Evolutionary conservation across 495 filamentous ascomycete genomes (phyloP), one percentile per base, ranked within the genome.

Genomic region (Aspergillus sparsus): DNA sequence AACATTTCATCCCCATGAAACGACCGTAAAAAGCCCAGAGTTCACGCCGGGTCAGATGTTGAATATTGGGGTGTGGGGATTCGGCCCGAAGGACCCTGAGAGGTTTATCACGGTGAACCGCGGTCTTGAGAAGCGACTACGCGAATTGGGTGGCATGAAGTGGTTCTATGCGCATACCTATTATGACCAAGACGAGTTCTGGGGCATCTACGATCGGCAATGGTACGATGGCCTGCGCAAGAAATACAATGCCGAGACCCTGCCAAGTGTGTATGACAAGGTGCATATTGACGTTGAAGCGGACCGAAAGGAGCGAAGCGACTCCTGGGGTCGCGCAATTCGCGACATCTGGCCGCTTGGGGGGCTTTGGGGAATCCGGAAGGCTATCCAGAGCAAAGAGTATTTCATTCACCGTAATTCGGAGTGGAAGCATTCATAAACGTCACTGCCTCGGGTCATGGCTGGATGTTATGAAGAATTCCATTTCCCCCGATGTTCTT

Each of bases 121-220:
- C 5, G 79, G 79, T 13, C 71, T 93, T 7, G 90, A 93, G 70
- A 62, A 67, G 0, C 85, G 85, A 55, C 77, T 93, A 8, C 75
- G 72, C 11, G 82, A 83, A 55, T 77, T 93, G 3, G 83, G 86
- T 13, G 90, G 90, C 7, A 80, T 80, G 73, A 85, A 84, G 61
- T 84, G 81, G 78, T 71, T 86, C 6, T 85, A 85, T 66, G 81
- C 84, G 33, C 78, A 82, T 46, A 76, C 80, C 1, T 86, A 82
- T 66, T 83, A 82, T 53, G 70, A 68, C 6, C 77, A 85, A 60
- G 62, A 76, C 0, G 81, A 84, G 54, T 85, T 87, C 70, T 85
- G 82, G 82, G 44, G 53, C 2, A 76, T 81, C 27, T 84, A 83
- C 53, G 74, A 85, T 53, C 65, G 70, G 27, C 45, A 68, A 8